A percentile compares a stretch with the other conserved stretches of the same genome.
Evolutionary conservation across 2,329 filamentous ascomycete species (phyloP).

Genomic region (Fusarium verrucosum): DNA sequence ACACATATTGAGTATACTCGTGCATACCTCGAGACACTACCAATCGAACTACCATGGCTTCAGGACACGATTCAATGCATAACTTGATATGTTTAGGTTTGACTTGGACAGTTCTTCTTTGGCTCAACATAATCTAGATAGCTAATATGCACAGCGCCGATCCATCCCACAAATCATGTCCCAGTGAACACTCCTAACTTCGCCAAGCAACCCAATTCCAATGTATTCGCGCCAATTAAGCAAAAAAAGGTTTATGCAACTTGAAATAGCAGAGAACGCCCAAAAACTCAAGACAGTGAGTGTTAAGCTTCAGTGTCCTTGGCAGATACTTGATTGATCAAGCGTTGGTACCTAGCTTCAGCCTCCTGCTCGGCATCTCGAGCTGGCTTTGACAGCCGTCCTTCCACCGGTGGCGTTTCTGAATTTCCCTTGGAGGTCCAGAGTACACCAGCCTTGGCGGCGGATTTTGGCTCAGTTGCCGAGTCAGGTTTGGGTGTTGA

Average conservation of each 20-base stretch:
- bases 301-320: constrained; percentile 44
- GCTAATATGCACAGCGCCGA: constrained; percentile 18
- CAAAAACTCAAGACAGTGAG: background rate
- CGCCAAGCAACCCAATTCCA: constrained; percentile 26
- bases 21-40: background rate
- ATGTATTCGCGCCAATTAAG: constrained; percentile 25
- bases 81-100: background rate
- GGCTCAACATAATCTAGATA: constrained; percentile 13
- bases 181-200: constrained; percentile 39
- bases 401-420: constrained; percentile 28
- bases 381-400: constrained; percentile 36
- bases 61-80: background rate
- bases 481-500: constrained; percentile 46
- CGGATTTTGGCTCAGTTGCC: constrained; percentile 37
- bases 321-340: constrained; percentile 51
- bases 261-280: background rate
- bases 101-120: background rate
- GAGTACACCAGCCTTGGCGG: constrained; percentile 47
- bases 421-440: constrained; percentile 48
- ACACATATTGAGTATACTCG: background rate
- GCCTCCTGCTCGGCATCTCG: constrained; percentile 50
- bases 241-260: constrained; percentile 29
- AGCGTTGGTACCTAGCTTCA: constrained; percentile 50
- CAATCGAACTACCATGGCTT: background rate
- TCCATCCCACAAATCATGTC: constrained; percentile 17